Base-by-base conservation (phyloP, 371 early-diverging fungal species). In the Basidiobolus meristosporus region DNA sequence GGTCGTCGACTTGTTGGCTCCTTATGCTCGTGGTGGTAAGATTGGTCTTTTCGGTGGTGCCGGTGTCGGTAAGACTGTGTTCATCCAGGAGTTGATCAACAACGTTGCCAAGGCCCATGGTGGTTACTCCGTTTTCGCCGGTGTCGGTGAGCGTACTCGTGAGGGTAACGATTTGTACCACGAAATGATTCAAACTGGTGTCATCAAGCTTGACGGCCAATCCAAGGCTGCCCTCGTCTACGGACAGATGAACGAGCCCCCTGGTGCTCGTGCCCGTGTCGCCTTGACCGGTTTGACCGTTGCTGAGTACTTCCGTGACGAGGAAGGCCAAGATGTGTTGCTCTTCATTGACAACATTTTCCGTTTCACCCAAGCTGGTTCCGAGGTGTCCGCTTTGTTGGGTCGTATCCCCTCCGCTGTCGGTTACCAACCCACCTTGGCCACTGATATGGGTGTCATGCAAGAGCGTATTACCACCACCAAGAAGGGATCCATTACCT, bases 161-260 rank as follows among this genome's bases (percentile, higher is more conserved):
- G 93, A 92, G 68, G 93, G 93, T 65, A 92, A 92, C 77, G 93
- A 92, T 74, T 68, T 92, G 65, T 92, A 92, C 80, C 86, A 89
- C 72, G 93, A 92, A 68, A 92, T 92, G 93, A 82, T 83, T 51
- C 68, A 74, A 47, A 74, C 90, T 37, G 90, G 90, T 70, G 90
- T 90, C 63, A 92, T 92, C 68, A 67, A 89, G 66, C 77, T 90
- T 51, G 85, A 87, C 26, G 90, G 90, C 51, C 76, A 79, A 40
- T 89, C 89, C 59, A 90, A 93, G 77, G 85, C 86, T 50, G 90
- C 91, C 26, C 76, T 90, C 40, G 93, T 95, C 47, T 95, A 85
- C 71, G 96, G 96, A 51, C 92, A 95, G 70, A 95, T 95, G 96
- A 95, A 95, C 86, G 96, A 95, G 69, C 93, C 96, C 65, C 96